Evolutionary conservation across 352 stramenopile species (phyloP).

Genomic region (Globisporangium camurandrum): DNA sequence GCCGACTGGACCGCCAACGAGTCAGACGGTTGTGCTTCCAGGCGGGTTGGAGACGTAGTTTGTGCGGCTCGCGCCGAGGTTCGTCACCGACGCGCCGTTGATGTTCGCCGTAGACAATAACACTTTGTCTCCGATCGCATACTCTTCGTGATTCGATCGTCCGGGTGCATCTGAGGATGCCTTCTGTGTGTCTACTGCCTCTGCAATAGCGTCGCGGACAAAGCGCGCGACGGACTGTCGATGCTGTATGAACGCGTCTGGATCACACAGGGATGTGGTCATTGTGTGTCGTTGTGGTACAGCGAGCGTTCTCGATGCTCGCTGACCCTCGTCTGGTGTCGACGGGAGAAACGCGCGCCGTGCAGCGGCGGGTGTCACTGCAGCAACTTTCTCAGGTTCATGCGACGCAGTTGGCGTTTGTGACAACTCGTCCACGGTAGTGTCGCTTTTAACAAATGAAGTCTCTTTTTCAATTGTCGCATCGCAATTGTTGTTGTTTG

Average conservation of each 20-base stretch:
- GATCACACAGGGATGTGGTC: neutral
- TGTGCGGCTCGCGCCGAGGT: neutral
- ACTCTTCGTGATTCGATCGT: neutral
- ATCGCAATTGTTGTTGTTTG: too few relatives aligned
- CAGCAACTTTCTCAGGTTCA: too few relatives aligned
- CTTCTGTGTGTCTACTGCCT: neutral
- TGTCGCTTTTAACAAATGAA: too few relatives aligned
- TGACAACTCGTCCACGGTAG: too few relatives aligned
- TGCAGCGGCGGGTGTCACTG: too few relatives aligned
- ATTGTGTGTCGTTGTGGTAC: neutral
- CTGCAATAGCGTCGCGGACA: neutral
- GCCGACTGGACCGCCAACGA: too few relatives aligned
- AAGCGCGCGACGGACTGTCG: neutral
- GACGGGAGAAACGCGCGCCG: too few relatives aligned
- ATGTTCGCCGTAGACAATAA: neutral
- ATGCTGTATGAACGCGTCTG: neutral
- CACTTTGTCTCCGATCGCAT: neutral
- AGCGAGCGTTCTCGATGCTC: neutral
- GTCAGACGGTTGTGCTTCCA: too few relatives aligned
- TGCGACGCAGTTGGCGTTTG: too few relatives aligned
- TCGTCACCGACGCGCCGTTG: neutral
- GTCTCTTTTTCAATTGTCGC: too few relatives aligned
- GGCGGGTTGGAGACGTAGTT: too few relatives aligned
- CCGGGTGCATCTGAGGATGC: neutral
- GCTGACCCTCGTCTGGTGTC: too few relatives aligned